A percentile compares a stretch with the other conserved stretches of the same genome.
These are phyloP conservation scores for Talaromyces proteolyticus DNA, from an alignment of 495 filamentous ascomycete genomes.

Conservation along the genomic window DNA sequence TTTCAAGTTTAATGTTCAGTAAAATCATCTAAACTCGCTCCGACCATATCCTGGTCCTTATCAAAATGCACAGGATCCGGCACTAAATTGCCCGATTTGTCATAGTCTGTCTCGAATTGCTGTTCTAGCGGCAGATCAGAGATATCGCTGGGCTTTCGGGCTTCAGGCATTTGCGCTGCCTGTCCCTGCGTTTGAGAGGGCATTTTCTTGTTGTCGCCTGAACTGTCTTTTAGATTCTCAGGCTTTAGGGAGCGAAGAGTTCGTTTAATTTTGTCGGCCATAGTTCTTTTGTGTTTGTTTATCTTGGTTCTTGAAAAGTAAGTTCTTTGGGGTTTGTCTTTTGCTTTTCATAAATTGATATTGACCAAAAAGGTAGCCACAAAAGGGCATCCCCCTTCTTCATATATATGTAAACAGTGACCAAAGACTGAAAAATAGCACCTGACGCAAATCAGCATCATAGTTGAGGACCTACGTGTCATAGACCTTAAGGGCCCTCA, in stretches of 20 bases:
- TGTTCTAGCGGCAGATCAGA: slow-evolving; percentile 2
- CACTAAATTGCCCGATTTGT: slow-evolving; percentile 1
- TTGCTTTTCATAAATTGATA: background rate
- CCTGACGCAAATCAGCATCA: background rate
- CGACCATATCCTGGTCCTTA: slow-evolving; percentile 5
- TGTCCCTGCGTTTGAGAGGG: background rate
- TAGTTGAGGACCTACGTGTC: background rate
- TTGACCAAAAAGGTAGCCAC: background rate
- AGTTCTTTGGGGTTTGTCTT: background rate
- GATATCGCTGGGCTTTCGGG: background rate
- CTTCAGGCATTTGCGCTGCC: background rate
- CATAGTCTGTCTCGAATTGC: slow-evolving; percentile 7
- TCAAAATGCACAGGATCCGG: slow-evolving; percentile 6
- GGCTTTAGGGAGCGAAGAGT: background rate
- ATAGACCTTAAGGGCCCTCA: background rate
- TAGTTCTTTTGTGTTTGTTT: background rate
- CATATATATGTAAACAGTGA: too few relatives aligned
- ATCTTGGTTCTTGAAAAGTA: background rate
- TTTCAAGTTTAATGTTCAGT: too few relatives aligned
- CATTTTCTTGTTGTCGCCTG: background rate
- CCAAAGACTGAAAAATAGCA: background rate
- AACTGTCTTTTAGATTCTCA: too few relatives aligned
- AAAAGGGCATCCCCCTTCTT: background rate
- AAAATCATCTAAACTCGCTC: slow-evolving; percentile 5
- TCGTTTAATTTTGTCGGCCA: background rate